These are phyloP conservation scores for Exophiala viscosa DNA, from an alignment of 2,329 filamentous ascomycete genomes.

Conservation along the genomic window DNA sequence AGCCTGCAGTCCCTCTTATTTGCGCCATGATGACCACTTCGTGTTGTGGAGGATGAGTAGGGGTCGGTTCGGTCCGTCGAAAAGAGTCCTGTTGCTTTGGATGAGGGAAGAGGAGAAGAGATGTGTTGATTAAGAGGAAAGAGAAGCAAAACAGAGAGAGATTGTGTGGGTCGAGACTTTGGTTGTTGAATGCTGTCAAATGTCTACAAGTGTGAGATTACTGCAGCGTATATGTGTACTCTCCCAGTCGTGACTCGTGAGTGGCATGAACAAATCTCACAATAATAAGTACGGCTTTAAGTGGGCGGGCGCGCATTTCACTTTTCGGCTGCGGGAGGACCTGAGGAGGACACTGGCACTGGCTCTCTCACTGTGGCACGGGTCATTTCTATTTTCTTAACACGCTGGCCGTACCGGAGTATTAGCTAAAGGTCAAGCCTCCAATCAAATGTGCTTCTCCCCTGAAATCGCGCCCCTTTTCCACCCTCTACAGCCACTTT, in stretches of 20 bases:
- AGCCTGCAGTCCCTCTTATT: constrained; percentile 68
- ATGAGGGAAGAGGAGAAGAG: neutral
- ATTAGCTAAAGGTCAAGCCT: neutral
- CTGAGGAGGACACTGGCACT: neutral
- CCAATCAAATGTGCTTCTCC: constrained; percentile 4
- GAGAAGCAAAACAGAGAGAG: constrained; percentile 5
- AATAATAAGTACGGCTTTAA: neutral
- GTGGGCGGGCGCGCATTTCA: neutral
- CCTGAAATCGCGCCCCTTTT: constrained; percentile 4
- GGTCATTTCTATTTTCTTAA: constrained; percentile 9
- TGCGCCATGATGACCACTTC: constrained; percentile 43
- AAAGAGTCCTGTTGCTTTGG: neutral
- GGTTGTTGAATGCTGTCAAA: constrained; percentile 12
- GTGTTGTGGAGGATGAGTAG: neutral
- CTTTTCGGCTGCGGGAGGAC: neutral
- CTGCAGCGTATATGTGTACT: no score
- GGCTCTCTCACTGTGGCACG: neutral
- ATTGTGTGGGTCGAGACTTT: constrained; percentile 7
- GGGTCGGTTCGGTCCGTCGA: neutral
- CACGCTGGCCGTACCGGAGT: constrained; percentile 18
- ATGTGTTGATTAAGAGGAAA: neutral
- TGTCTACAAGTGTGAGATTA: constrained; percentile 10
- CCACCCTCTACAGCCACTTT: neutral
- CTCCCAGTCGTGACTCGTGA: neutral
- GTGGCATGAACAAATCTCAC: neutral